Evolutionary conservation across 2,329 filamentous ascomycete genomes (phyloP).

Genomic region (Xylariaceae sp.): DNA sequence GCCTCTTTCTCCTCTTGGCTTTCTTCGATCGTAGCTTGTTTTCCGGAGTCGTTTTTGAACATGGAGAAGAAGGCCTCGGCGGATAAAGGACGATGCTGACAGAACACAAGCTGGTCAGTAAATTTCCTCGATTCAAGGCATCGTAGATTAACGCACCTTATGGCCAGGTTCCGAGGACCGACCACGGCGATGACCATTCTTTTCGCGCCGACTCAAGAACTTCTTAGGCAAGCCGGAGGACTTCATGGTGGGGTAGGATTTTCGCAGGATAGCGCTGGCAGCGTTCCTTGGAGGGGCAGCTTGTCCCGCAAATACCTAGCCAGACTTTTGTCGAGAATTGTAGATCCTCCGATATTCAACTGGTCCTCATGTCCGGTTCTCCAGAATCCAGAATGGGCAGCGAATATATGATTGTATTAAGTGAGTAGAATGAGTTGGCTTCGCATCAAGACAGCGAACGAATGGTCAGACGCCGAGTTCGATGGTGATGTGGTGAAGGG

Average conservation of each 20-base stretch:
- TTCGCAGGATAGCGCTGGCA: neutral
- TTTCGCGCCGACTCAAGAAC: constrained; percentile 69
- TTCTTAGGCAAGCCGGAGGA: constrained; percentile 49
- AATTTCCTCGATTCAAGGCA: constrained; percentile 1
- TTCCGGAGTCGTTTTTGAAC: constrained; percentile 58
- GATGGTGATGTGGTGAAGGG: neutral
- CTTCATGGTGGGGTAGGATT: constrained; percentile 41
- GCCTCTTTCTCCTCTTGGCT: constrained; percentile 41
- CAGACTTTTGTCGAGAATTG: too few relatives aligned
- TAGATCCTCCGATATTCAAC: too few relatives aligned
- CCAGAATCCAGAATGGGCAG: too few relatives aligned
- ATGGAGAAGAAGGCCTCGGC: constrained; percentile 58
- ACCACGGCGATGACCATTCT: constrained; percentile 50
- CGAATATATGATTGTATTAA: neutral
- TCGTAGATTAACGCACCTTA: constrained; percentile 37
- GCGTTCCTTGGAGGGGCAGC: too few relatives aligned
- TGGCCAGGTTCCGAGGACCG: constrained; percentile 51
- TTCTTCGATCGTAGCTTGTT: constrained; percentile 46
- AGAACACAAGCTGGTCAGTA: constrained; percentile 4
- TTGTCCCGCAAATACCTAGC: too few relatives aligned
- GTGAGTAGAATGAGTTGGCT: neutral
- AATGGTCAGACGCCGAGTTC: neutral
- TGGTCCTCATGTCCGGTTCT: too few relatives aligned
- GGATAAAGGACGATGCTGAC: constrained; percentile 47
- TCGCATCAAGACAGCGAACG: neutral